These are phyloP conservation scores for Rhodotorula sp. DNA, from an alignment of 1,284 basidiomycete genomes.

Conservation along the genomic window DNA sequence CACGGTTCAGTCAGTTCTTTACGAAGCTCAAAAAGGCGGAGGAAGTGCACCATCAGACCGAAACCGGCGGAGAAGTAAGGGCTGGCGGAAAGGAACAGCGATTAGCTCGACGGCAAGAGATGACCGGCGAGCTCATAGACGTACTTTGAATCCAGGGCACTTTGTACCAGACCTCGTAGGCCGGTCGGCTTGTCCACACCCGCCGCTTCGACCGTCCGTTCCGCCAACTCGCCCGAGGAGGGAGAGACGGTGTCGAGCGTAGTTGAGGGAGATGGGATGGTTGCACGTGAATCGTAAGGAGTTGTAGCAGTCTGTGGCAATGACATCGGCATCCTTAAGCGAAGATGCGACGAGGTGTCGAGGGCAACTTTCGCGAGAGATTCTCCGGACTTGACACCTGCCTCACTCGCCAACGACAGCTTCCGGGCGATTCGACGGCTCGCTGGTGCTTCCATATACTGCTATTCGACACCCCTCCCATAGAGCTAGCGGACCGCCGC, in stretches of 20 bases:
- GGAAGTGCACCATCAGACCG: slow-evolving; percentile 77
- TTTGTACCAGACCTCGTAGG: slow-evolving; percentile 30
- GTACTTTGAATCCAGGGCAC: slow-evolving; percentile 36
- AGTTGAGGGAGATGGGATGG: background rate
- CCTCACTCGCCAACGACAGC: no score
- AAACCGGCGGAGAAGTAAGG: slow-evolving; percentile 96
- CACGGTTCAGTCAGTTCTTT: background rate
- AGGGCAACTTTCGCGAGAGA: background rate
- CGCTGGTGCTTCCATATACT: no score
- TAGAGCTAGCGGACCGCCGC: no score
- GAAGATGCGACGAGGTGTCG: background rate
- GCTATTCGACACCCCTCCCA: no score
- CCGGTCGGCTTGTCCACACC: slow-evolving; percentile 7
- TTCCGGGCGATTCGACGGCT: no score
- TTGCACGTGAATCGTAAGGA: background rate
- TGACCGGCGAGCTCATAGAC: background rate
- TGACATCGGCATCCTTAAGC: background rate
- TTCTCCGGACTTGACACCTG: background rate
- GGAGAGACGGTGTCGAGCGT: background rate
- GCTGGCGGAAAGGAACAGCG: slow-evolving; percentile 52
- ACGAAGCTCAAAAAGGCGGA: no score
- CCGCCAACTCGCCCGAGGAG: background rate
- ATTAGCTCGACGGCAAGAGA: background rate
- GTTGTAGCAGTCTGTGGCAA: background rate
- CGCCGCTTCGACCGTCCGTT: background rate